Base-by-base conservation (phyloP, 768 basidiomycete species). In the Collybia sp. region DNA sequence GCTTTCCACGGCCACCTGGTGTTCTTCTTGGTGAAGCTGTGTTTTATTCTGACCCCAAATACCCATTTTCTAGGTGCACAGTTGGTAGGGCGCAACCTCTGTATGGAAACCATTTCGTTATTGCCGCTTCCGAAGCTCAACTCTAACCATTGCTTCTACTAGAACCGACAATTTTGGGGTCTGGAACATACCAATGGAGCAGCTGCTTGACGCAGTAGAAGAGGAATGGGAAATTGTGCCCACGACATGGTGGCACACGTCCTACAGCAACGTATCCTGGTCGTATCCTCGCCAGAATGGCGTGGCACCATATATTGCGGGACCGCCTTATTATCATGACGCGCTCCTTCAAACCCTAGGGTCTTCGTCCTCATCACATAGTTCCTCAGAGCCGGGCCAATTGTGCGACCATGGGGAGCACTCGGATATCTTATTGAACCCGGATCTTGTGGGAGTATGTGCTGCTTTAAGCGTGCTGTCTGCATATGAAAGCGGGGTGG, bases 191-290 rank as follows among this genome's bases (percentile, higher is more conserved):
- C 44, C 48, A 44, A 67, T 68, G 66, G 56, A 53, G 52, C 46
- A 56, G 45, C 54, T 46, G 49, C 41, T 38, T 41, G 45, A 50
- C 40, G 52, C 50, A 42, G 52, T 54, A 43, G 63, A 58, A 51
- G 68, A 69, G 48, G 70, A 63, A 47, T 71, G 73, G 71, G 64
- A 71, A 54, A 59, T 67, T 51, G 55, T 73, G 42, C 49, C 62
- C 8, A 40, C 50, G 43, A 57, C 69, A 51, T 67, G 70, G 69
- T 72, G 72, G 72, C 61, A 58, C 47, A 73, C 67, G 30, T 55
- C 66, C 42, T 70, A 64, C 53, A 57, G 52, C 47, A 56, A 61
- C 15, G 66, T 71, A 20, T 68, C 69, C 13, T 75, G 73, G 75
- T 55, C 67, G 34, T 72, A 67, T 52, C 30, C 51, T 9, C 42